phyloP scores from a whole-genome alignment of 768 basidiomycete species.

The Suillus alpinus region DNA sequence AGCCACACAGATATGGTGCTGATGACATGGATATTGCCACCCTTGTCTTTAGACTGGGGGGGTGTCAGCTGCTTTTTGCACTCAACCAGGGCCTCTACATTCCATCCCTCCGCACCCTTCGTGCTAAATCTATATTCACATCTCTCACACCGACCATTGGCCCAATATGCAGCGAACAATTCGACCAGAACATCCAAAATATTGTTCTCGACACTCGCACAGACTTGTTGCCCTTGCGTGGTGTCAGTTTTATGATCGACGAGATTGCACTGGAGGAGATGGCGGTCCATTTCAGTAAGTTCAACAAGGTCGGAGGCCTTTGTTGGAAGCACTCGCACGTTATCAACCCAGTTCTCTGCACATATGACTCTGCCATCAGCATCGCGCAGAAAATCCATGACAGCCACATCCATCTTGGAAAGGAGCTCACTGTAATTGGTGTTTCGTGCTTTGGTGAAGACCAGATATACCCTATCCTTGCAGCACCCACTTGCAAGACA shows the following conservation, averaged over 20 bases:
- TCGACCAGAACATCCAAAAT: conserved; percentile 11
- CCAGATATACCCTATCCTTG: conserved; percentile 10
- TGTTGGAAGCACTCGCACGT: conserved; percentile 10
- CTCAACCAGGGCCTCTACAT: conserved; percentile 10
- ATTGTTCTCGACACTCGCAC: conserved; percentile 4
- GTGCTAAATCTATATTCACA: conserved; percentile 6
- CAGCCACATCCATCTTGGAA: conserved; percentile 9
- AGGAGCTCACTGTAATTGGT: conserved; percentile 13
- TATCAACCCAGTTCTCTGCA: neutral
- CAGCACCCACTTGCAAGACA: conserved; percentile 12
- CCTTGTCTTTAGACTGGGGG: conserved; percentile 11
- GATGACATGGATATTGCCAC: conserved; percentile 10
- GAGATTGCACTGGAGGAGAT: conserved; percentile 14
- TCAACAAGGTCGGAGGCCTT: conserved; percentile 10
- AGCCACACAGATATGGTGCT: neutral
- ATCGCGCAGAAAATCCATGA: neutral
- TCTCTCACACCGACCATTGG: conserved; percentile 11
- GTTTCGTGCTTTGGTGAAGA: conserved; percentile 7
- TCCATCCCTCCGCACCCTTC: conserved; percentile 14
- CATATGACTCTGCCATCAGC: conserved; percentile 3
- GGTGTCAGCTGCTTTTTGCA: conserved; percentile 11
- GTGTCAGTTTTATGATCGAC: conserved; percentile 12
- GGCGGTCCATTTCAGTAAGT: conserved; percentile 5
- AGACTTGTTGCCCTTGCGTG: neutral
- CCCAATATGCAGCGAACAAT: neutral